Conservation (phyloP, 2,329 filamentous ascomycete genomes). For the Trichocomaceae sp. region DNA sequence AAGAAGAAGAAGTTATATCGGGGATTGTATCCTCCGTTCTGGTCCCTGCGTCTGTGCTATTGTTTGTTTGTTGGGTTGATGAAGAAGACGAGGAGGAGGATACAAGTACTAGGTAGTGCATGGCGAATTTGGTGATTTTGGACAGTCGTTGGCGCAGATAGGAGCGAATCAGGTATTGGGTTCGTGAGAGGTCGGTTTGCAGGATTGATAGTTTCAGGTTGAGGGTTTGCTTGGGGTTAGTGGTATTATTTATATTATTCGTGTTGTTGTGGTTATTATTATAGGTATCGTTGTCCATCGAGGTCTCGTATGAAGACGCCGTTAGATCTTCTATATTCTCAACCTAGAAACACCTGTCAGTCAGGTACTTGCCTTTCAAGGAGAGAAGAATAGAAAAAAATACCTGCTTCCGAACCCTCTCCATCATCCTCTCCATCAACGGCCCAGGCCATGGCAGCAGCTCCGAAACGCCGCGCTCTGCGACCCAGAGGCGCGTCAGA, state of each 20-base stretch:
- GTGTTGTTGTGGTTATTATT: not conserved
- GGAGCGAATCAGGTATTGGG: conserved; percentile 82
- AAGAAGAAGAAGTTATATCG: conserved; percentile 17
- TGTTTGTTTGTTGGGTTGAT: conserved; percentile 10
- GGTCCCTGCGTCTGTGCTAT: not conserved
- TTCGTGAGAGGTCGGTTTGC: conserved; percentile 91
- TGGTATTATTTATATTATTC: not conserved
- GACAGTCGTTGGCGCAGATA: conserved; percentile 77
- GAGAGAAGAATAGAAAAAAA: not conserved
- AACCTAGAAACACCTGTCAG: conserved; percentile 38
- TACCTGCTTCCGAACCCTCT: conserved; percentile 58
- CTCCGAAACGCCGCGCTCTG: conserved; percentile 83
- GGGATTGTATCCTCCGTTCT: conserved; percentile 27
- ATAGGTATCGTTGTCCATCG: conserved; percentile 13
- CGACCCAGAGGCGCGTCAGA: conserved; percentile 85
- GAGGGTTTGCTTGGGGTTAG: conserved; percentile 75
- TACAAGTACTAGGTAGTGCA: conserved; percentile 40
- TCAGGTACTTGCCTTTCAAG: not conserved
- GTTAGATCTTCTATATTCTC: conserved; percentile 59
- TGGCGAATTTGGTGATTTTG: conserved; percentile 55
- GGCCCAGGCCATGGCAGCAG: conserved; percentile 71
- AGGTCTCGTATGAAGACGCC: conserved; percentile 37
- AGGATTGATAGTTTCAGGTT: conserved; percentile 93
- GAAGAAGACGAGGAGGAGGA: conserved; percentile 17
- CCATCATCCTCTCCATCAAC: conserved; percentile 76